Percentiles rank a stretch among this genome's conserved stretches.
phyloP scores from a whole-genome alignment of 805 yeast genomes.

The Jamesozyma rosinii region DNA sequence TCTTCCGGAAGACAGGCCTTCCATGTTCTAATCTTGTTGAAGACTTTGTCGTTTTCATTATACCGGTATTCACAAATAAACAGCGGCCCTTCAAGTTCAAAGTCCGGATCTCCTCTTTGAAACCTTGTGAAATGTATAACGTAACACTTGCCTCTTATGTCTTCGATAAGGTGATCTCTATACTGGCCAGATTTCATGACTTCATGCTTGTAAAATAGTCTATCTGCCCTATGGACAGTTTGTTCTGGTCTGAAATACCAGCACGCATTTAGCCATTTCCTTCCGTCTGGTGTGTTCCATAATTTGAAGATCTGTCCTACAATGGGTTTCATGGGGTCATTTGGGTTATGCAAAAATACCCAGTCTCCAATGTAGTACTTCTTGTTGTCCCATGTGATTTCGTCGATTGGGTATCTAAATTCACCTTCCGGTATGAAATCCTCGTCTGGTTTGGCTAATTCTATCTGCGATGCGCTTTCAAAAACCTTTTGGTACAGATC shows the following conservation, averaged over 20 bases:
- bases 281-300: conserved; percentile 77
- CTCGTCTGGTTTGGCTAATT: conserved; percentile 71
- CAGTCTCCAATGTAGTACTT: conserved; percentile 86
- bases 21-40: conserved; percentile 96
- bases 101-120: conserved; percentile 87
- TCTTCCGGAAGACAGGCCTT: conserved; percentile 97
- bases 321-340: conserved; percentile 82
- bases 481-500: conserved; percentile 52
- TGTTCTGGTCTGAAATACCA: conserved; percentile 98
- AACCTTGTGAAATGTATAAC: conserved; percentile 90
- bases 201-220: conserved; percentile 85
- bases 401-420: conserved; percentile 72
- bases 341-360: conserved; percentile 80
- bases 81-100: conserved; percentile 70
- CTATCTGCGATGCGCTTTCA: conserved; percentile 49
- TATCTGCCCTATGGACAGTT: conserved; percentile 86
- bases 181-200: conserved; percentile 96
- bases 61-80: conserved; percentile 93
- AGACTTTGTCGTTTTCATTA: conserved; percentile 80
- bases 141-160: conserved; percentile 86
- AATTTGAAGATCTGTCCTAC: conserved; percentile 89
- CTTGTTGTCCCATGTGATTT: conserved; percentile 60
- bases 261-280: conserved; percentile 84
- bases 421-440: conserved; percentile 55
- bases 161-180: conserved; percentile 83